Evolutionary conservation across 176 grass and related monocot species (phyloP).

Genomic region (Typha latifolia): DNA sequence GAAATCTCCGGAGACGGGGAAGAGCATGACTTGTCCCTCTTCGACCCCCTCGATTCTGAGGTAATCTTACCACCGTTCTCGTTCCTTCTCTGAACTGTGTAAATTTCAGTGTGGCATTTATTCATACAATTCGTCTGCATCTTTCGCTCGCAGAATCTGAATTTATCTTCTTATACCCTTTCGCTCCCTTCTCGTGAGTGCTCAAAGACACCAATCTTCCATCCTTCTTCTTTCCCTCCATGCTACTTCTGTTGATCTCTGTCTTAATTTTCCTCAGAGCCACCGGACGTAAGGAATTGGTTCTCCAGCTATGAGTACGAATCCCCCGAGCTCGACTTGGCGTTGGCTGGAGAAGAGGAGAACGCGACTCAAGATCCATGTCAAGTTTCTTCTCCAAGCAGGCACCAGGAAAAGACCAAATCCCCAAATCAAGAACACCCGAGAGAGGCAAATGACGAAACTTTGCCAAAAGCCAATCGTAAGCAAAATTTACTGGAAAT

Average conservation of each 20-base stretch:
- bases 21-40: background rate
- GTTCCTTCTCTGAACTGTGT: background rate
- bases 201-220: background rate
- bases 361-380: slow-evolving; percentile 43
- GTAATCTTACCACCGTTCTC: background rate
- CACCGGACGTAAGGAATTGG: slow-evolving; percentile 77
- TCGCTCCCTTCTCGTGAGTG: slow-evolving; percentile 59
- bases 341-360: background rate
- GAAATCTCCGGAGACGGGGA: background rate
- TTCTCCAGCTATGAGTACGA: slow-evolving; percentile 73
- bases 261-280: slow-evolving; percentile 36
- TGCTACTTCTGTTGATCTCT: background rate
- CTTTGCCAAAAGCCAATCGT: slow-evolving; percentile 21
- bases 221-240: slow-evolving; percentile 1
- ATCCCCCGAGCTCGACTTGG: slow-evolving; percentile 26
- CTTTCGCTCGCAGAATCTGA: slow-evolving; percentile 22
- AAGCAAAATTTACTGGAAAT: slow-evolving; percentile 34
- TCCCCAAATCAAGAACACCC: background rate
- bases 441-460: background rate
- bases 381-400: too few relatives aligned
- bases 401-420: background rate
- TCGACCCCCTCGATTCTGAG: background rate
- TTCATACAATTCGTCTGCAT: slow-evolving; percentile 6
- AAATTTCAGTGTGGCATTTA: slow-evolving; percentile 2
- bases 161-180: slow-evolving; percentile 18